Evolutionary conservation across 768 basidiomycete genomes (phyloP), one percentile per base, ranked within the genome.

Genomic region (Mycena venus): DNA sequence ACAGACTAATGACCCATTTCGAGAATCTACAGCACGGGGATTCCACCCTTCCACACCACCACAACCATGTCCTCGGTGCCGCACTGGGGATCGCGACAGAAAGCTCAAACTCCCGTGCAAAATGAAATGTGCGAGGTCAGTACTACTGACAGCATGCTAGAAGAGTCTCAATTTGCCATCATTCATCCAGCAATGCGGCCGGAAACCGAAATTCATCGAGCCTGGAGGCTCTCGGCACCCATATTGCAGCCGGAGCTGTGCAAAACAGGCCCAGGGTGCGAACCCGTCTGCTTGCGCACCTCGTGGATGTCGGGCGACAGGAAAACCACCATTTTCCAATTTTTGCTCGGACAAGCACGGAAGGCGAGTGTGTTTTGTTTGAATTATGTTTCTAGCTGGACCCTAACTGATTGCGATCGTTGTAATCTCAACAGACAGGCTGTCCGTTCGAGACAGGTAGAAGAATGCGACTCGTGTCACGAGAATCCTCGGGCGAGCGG

Each of bases 281-380:
- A 84, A 79, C 71, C 83, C 86, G 23, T 80, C 81, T 21, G 83
- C 84, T n/a, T 92, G 91, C 79, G 70, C 80, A 27, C 86, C 91
- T 78, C 87, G 81, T 69, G 88, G 87, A 44, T 92, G 91, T 77
- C 88, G 85, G 75, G 85, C 87, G 40, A 84, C 88, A 40, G 88
- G 88, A 34, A 88, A 88, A 79, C 83, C 88, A 25, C 83, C 84
- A 31, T 88, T 89, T 77, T 85, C 83, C 38, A 86, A 87, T 68
- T 92, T 90, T 79, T 93, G 92, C 79, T 90, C 89, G 8, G 89
- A 90, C 67, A 85, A 82, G 32, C 92, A 93, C 77, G 90, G 88
- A 69, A 90, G 84, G 92, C 90, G 81, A 76, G 87, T 79, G n/a
- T 27, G 25, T 73, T 51, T 31, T n/a, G n/a, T n/a, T n/a, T n/a